Evolutionary conservation across 768 basidiomycete genomes (phyloP).

Genomic region (Boletus huronensis): DNA sequence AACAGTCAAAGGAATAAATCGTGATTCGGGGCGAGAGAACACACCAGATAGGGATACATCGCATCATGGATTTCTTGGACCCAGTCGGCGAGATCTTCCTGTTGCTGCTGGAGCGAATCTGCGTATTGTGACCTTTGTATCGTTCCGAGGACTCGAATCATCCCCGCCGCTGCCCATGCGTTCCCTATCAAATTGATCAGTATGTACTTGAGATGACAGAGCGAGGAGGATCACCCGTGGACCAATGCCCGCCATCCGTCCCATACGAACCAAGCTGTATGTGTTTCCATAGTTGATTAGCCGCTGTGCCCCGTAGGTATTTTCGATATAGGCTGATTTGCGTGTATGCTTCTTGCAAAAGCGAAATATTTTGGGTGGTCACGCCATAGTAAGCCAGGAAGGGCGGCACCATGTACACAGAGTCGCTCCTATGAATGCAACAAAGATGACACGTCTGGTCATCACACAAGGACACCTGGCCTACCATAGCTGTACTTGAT

Average conservation of each 20-base stretch:
- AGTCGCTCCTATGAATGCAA: slow-evolving; percentile 58
- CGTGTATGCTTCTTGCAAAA: slow-evolving; percentile 62
- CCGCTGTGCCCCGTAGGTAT: slow-evolving; percentile 51
- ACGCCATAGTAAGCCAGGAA: slow-evolving; percentile 86
- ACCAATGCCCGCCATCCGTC: slow-evolving; percentile 72
- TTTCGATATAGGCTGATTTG: slow-evolving; percentile 72
- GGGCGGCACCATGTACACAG: slow-evolving; percentile 81
- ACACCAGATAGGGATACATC: slow-evolving; percentile 60
- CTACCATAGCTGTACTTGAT: slow-evolving; percentile 71
- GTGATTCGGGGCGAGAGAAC: slow-evolving; percentile 20
- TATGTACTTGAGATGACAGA: background rate
- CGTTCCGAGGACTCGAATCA: slow-evolving; percentile 77
- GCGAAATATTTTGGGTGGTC: slow-evolving; percentile 49
- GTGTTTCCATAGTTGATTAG: slow-evolving; percentile 71
- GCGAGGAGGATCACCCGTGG: slow-evolving; percentile 50
- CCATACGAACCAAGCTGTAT: slow-evolving; percentile 52
- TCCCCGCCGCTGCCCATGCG: slow-evolving; percentile 87
- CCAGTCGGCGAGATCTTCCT: slow-evolving; percentile 61
- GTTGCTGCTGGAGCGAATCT: slow-evolving; percentile 45
- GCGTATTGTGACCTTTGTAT: slow-evolving; percentile 60
- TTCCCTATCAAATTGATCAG: slow-evolving; percentile 50
- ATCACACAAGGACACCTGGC: background rate
- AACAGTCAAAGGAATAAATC: background rate
- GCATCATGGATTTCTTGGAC: slow-evolving; percentile 67
- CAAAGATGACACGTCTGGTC: background rate